Evolutionary conservation across 179 eudicot species (phyloP), one percentile per base, ranked within the genome.

Genomic region (Gypsophila paniculata): DNA sequence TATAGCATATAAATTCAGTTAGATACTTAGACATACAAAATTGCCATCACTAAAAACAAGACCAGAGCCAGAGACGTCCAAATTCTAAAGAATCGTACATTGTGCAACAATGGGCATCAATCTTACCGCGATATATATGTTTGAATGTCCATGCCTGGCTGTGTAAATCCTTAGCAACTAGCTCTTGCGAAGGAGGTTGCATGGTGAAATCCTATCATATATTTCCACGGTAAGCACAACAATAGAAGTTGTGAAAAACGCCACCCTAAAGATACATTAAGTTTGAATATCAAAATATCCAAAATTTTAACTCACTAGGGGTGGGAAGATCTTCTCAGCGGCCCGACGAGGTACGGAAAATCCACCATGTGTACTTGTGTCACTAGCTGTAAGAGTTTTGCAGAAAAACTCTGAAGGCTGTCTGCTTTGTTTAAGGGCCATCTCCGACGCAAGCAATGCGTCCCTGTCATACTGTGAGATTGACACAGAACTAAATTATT

Each of bases 111-210:
- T 10, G 51, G 17, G 19, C 6, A 70, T n/a, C n/a, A n/a, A 75
- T 72, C 62, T 18, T 78, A 91, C 99, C 99, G 66, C 99, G 89
- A 74, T 89, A 94, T 10, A 94, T 90, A 80, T 94, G 99, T 78
- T 97, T 83, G 80, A 94, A 94, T 69, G 96, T 88, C 99, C 99
- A 94, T n/a, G 96, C 29, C 68, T 91, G 97, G 75, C 91, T 90
- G 78, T 94, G 99, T 78, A 94, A 81, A 83, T 94, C 99, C 87
- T 82, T 89, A 73, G 99, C 99, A 65, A 79, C 79, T 39, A 94
- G 78, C 87, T 94, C 99, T 84, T 90, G 97, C 34, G 96, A 90
- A 32, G 99, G 99, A 65, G 99, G 99, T 91, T 94, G 99, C 97
- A 94, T 86, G 42, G 94, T 78, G 68, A 91, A 94, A 80, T 94